Conservation (phyloP, 257 asterid genomes). For the Penstemon davidsonii region DNA sequence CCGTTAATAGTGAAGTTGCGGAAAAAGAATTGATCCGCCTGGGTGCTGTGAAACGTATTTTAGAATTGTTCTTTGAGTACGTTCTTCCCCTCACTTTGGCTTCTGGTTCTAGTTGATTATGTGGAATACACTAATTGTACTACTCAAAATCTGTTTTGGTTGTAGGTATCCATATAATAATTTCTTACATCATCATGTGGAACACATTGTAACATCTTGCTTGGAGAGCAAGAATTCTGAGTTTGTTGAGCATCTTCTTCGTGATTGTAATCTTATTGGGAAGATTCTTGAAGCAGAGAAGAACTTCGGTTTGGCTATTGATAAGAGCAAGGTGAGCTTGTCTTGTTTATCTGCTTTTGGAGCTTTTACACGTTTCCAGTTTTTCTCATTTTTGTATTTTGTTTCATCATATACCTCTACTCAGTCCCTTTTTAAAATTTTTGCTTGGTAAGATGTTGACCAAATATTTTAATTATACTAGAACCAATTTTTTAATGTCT, state of each 20-base stretch:
- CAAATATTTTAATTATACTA: not conserved
- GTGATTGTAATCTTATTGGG: slow-evolving; percentile 59
- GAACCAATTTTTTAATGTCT: slow-evolving; percentile 18
- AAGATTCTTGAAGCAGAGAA: slow-evolving; percentile 68
- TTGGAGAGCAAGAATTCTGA: slow-evolving; percentile 56
- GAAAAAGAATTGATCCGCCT: slow-evolving; percentile 79
- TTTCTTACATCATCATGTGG: slow-evolving; percentile 66
- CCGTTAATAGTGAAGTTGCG: slow-evolving; percentile 72
- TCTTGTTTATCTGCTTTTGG: not conserved
- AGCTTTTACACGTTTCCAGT: not conserved
- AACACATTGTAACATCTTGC: slow-evolving; percentile 54
- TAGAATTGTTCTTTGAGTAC: slow-evolving; percentile 79
- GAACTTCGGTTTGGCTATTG: slow-evolving; percentile 42
- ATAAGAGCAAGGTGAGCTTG: slow-evolving; percentile 40
- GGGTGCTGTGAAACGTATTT: slow-evolving; percentile 65
- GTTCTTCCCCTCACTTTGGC: slow-evolving; percentile 29
- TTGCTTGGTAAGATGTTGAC: not conserved
- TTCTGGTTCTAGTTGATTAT: slow-evolving; percentile 8
- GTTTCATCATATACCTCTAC: slow-evolving; percentile 14
- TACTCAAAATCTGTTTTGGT: slow-evolving; percentile 10
- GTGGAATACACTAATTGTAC: slow-evolving; percentile 12
- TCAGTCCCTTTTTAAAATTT: not conserved
- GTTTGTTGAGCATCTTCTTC: slow-evolving; percentile 59
- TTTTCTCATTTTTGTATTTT: not conserved
- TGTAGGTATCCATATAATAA: slow-evolving; percentile 65